Base-by-base conservation (phyloP, 1,139 yeast species). In the Suhomyces panamericanus region DNA sequence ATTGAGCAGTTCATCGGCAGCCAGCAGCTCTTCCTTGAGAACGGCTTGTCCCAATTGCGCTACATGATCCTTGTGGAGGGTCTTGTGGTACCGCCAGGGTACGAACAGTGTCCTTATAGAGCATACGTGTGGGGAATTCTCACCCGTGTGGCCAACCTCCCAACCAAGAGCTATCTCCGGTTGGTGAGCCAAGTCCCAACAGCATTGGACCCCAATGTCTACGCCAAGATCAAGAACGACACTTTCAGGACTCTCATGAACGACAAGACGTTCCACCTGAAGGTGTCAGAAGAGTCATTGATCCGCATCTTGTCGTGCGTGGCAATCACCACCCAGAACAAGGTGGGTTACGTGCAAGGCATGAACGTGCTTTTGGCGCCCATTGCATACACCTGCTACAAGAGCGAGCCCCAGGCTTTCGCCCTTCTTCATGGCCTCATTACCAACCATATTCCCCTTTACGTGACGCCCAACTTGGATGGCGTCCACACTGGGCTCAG, bases 331-430 rank as follows among this genome's bases (percentile, higher is more conserved):
- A 46, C 58, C 44, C 56, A 59, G 10, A 61, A 60, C 44, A 59
- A 71, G 53, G 67, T 78, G 64, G 58, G 78, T 0, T 90, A 90
- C 60, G 96, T 90, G 11, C 97, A 90, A 60, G 97, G 97, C 1
- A 81, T 91, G 83, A 91, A 91, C 60, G 93, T 90, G 1, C 63
- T 90, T 30, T 77, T 87, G 31, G 97, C 96, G 0, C 97, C 97
- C 0, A 80, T 90, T 47, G 77, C 90, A 16, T 90, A 81, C 60
- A 77, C 86, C 2, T 78, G 87, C 54, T 62, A 69, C 54, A 82
- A 85, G 43, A 80, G 90, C 35, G 98, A 90, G 60, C 91, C 96
- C 0, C 90, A 89, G 65, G 95, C 96, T 1, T 90, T 81, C 61
- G 80, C 87, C 10, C 55, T 91, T 28, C 80, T 88, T 49, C 82